These are phyloP conservation scores for Plasmodium coatneyi DNA, from an alignment of 169 alveolate species.

Conservation along the genomic window DNA sequence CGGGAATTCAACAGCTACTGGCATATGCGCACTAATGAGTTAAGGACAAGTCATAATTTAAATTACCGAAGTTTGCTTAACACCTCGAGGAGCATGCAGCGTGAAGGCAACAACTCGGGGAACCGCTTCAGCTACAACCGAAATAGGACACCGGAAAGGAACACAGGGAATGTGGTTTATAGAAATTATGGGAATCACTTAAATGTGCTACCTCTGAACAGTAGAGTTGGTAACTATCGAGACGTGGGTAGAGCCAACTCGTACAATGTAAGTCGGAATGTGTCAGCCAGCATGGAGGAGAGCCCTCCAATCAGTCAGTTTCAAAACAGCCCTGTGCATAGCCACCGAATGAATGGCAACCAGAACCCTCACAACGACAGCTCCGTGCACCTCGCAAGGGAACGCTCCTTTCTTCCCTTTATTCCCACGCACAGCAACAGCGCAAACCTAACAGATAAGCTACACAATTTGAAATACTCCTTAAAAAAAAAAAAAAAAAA, in stretches of 20 bases:
- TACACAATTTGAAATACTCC: conserved; percentile 26
- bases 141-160: conserved; percentile 16
- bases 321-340: conserved; percentile 17
- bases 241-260: not conserved
- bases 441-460: not conserved
- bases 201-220: not conserved
- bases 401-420: not conserved
- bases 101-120: not conserved
- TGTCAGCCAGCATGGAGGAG: not conserved
- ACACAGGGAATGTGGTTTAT: conserved; percentile 15
- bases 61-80: not conserved
- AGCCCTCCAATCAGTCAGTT: not conserved
- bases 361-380: not conserved
- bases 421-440: not conserved
- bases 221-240: not conserved
- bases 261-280: not conserved
- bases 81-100: not conserved
- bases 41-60: not conserved
- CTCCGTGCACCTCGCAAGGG: not conserved
- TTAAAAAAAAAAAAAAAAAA: conserved; percentile 45
- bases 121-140: conserved; percentile 12
- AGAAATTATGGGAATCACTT: not conserved
- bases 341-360: not conserved
- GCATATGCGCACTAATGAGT: conserved; percentile 6
- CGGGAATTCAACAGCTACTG: conserved; percentile 60